Evolutionary conservation across 2,329 filamentous ascomycete species (phyloP).

Genomic region (Xylaria sp.): DNA sequence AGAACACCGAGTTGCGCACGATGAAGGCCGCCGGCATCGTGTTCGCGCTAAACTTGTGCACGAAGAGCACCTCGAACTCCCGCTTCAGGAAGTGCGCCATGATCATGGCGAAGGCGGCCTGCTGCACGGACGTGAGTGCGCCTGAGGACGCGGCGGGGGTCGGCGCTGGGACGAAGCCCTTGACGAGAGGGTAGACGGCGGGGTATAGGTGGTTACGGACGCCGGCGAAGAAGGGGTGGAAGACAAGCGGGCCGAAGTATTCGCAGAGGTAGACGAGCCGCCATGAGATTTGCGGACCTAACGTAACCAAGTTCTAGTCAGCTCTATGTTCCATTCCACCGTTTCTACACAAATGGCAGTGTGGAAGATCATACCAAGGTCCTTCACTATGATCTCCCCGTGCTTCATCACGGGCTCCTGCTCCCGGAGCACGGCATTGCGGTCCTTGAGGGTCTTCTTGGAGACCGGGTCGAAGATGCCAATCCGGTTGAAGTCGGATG

Average conservation of each 20-base stretch:
- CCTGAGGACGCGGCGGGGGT: constrained; percentile 37
- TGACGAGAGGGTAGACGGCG: constrained; percentile 57
- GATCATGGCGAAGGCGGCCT: constrained; percentile 78
- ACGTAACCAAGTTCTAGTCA: constrained; percentile 18
- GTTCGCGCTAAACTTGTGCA: constrained; percentile 93
- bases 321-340: background rate
- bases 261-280: constrained; percentile 94
- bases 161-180: constrained; percentile 57
- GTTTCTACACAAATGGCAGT: background rate
- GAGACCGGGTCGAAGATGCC: constrained; percentile 70
- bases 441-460: constrained; percentile 72
- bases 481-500: constrained; percentile 70
- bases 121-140: constrained; percentile 74
- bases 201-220: constrained; percentile 79
- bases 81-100: constrained; percentile 91
- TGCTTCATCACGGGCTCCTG: constrained; percentile 60
- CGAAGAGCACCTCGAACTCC: constrained; percentile 91
- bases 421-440: constrained; percentile 63
- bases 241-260: constrained; percentile 89
- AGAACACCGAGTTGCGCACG: constrained; percentile 94
- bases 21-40: constrained; percentile 95
- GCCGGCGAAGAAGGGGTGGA: constrained; percentile 80
- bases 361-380: constrained; percentile 74
- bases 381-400: constrained; percentile 84
- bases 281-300: constrained; percentile 91